Base-by-base conservation (phyloP, 2,329 filamentous ascomycete genomes). In the Aspergillus sp. region DNA sequence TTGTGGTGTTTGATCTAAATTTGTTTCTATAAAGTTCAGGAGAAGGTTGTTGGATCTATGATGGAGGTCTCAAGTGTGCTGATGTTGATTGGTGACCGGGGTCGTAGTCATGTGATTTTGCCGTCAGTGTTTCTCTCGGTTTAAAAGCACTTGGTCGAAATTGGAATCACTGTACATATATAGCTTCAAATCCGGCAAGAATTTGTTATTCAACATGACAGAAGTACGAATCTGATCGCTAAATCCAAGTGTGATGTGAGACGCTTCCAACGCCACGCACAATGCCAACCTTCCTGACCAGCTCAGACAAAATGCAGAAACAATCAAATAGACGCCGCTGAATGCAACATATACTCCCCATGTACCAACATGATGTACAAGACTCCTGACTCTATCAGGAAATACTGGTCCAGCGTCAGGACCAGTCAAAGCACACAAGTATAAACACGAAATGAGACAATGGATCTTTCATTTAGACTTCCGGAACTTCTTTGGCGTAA, bases 401-500 rank as follows among this genome's bases (percentile, higher is more conserved):
- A 10, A 29, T 29, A 7, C 20, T 29, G 32, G 21, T n/a, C 32
- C 16, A 38, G 9, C 17, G 20, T 29, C 31, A 23, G 52, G 38
- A n/a, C 20, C 29, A 44, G 17, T 45, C 36, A 49, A 54, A 11
- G n/a, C n/a, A 23, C 13, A 41, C 21, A 29, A 32, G 16, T 20
- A 45, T 3, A 21, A 21, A 19, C 36, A 42, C 14, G 17, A 5
- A 42, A 42, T 17, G 14, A 2, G 43, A 45, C 25, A 29, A 29
- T 29, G 9, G 9, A 9, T 29, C 25, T 10, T 29, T 43, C 56
- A 46, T 55, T 55, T 57, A 42, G 50, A 52, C 29, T 52, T 58
- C 36, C 55, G 50, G 32, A 55, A 57, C 23, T 64, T 60, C 31
- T 53, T 49, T 6, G 59, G 57, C 2, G 61, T 61, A 14, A 68